phyloP scores from a whole-genome alignment of 2,329 filamentous ascomycete genomes.

The Stenocarpella maydis region DNA sequence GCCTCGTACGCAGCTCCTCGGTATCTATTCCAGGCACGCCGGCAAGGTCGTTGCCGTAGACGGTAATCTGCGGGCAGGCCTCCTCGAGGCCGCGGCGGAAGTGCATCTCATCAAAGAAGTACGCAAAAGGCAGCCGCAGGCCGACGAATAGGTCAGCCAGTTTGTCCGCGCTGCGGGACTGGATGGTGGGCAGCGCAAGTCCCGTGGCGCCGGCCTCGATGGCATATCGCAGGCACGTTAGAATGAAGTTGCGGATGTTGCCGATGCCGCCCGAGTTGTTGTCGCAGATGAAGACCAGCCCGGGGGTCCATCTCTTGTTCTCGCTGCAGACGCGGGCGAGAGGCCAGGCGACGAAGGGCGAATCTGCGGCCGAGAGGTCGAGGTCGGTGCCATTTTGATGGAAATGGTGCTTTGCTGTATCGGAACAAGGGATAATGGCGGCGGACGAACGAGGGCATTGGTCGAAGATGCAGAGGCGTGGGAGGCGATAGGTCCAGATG shows the following conservation, averaged over 20 bases:
- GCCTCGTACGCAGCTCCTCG: slow-evolving; percentile 33
- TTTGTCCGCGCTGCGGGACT: slow-evolving; percentile 51
- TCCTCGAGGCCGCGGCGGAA: slow-evolving; percentile 49
- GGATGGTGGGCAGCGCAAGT: slow-evolving; percentile 55
- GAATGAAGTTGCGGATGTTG: slow-evolving; percentile 59
- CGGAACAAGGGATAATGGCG: neutral
- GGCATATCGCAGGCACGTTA: slow-evolving; percentile 59
- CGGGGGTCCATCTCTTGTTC: slow-evolving; percentile 49
- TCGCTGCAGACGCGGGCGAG: slow-evolving; percentile 54
- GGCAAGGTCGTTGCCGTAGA: slow-evolving; percentile 47
- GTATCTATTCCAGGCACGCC: slow-evolving; percentile 48
- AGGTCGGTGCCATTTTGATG: slow-evolving; percentile 36
- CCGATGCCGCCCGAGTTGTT: slow-evolving; percentile 61
- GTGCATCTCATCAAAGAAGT: slow-evolving; percentile 57
- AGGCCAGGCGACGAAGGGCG: slow-evolving; percentile 56
- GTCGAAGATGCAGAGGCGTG: slow-evolving; percentile 39
- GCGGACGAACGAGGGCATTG: slow-evolving; percentile 20
- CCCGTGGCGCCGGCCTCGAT: slow-evolving; percentile 57
- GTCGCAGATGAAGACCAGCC: slow-evolving; percentile 57
- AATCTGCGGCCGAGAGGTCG: slow-evolving; percentile 50
- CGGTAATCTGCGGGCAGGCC: slow-evolving; percentile 53
- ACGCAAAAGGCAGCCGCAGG: slow-evolving; percentile 49
- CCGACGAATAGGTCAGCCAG: slow-evolving; percentile 53
- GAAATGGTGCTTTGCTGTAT: too few relatives aligned
- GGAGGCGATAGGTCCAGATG: slow-evolving; percentile 40